These are phyloP conservation scores for Aspergillus fumigatus DNA, from an alignment of 2,329 filamentous ascomycete species.

Conservation along the genomic window DNA sequence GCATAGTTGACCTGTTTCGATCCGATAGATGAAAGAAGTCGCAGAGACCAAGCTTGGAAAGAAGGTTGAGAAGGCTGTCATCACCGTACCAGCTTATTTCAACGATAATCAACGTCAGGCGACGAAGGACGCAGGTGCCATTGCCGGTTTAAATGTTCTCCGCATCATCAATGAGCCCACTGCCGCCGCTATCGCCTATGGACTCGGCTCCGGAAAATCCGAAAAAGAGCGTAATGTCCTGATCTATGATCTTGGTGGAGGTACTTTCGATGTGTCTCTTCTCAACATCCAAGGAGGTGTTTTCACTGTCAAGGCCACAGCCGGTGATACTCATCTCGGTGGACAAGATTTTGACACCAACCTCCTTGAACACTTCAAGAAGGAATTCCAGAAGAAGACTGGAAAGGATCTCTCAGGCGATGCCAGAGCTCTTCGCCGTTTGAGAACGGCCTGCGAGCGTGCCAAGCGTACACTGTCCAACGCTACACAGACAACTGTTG, in stretches of 20 bases:
- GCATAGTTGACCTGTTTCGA: slow-evolving; percentile 17
- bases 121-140: slow-evolving; percentile 98
- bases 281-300: slow-evolving; percentile 99
- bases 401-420: slow-evolving; percentile 77
- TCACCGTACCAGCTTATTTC: slow-evolving; percentile 99
- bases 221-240: slow-evolving; percentile 98
- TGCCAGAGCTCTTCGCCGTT: slow-evolving; percentile 87
- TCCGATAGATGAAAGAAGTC: slow-evolving; percentile 89
- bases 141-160: slow-evolving; percentile 94
- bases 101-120: slow-evolving; percentile 99
- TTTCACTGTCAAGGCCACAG: slow-evolving; percentile 97
- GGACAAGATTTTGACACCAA: slow-evolving; percentile 96
- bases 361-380: slow-evolving; percentile 93
- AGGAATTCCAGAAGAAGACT: slow-evolving; percentile 80
- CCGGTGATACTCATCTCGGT: slow-evolving; percentile 95
- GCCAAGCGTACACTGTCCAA: slow-evolving; percentile 98
- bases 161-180: slow-evolving; percentile 99
- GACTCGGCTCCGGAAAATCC: slow-evolving; percentile 89
- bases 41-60: slow-evolving; percentile 97
- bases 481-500: slow-evolving; percentile 93
- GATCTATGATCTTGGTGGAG: slow-evolving; percentile 99
- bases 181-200: slow-evolving; percentile 95
- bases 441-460: slow-evolving; percentile 97
- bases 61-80: slow-evolving; percentile 98
- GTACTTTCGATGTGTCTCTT: slow-evolving; percentile 99